Percentiles rank a stretch among this genome's conserved stretches.
phyloP scores from a whole-genome alignment of 306 rosid species.

The Senna siamea region DNA sequence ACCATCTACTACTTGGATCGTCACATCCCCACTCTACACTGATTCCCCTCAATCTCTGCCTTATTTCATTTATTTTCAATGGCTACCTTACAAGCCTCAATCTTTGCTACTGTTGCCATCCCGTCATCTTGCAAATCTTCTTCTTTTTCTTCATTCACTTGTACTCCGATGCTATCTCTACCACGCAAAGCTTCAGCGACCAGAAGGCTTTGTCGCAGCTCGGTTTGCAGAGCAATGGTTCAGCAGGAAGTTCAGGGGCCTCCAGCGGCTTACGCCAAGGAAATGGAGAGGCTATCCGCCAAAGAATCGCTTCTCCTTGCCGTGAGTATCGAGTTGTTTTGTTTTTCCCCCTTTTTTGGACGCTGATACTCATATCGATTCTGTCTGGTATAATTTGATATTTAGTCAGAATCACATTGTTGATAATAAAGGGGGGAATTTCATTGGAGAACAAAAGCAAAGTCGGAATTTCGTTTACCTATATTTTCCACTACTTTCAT shows the following conservation, averaged over 20 bases:
- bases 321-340: conserved; percentile 51
- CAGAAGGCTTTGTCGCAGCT: conserved; percentile 33
- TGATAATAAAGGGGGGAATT: background rate
- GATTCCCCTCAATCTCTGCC: conserved; percentile 12
- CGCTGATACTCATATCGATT: background rate
- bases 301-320: conserved; percentile 98
- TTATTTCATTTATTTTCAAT: conserved; percentile 40
- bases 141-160: conserved; percentile 21
- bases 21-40: background rate
- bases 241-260: conserved; percentile 86
- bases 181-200: conserved; percentile 27
- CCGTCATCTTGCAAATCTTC: conserved; percentile 34
- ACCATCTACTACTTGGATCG: background rate
- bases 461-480: background rate
- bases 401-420: background rate
- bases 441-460: no score
- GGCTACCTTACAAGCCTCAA: conserved; percentile 46
- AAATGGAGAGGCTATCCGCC: conserved; percentile 99
- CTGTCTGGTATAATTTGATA: background rate
- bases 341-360: background rate
- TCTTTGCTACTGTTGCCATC: conserved; percentile 48
- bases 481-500: background rate
- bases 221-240: conserved; percentile 71
- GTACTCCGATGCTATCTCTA: conserved; percentile 28
- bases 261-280: conserved; percentile 88